phyloP scores from a whole-genome alignment of 257 asterid genomes.

The Solanum chilense region DNA sequence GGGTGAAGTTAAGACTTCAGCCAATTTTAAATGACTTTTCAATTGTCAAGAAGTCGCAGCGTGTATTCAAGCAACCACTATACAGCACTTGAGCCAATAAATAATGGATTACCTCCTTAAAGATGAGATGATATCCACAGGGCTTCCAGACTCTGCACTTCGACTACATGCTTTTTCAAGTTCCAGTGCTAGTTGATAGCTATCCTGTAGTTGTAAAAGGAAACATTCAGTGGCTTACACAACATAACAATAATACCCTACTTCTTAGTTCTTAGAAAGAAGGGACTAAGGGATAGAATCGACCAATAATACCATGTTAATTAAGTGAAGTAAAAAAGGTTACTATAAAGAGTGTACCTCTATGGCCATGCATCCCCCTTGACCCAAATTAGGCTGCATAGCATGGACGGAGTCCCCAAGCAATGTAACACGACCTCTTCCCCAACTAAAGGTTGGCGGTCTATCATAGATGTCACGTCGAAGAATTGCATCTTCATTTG shows the following conservation, averaged over 20 bases:
- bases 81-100: background rate
- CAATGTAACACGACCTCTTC: conserved; percentile 86
- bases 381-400: conserved; percentile 99
- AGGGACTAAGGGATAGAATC: background rate
- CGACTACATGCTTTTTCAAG: conserved; percentile 55
- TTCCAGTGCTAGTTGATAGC: conserved; percentile 84
- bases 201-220: conserved; percentile 40
- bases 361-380: conserved; percentile 99
- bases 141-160: conserved; percentile 36
- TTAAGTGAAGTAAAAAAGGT: background rate
- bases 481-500: conserved; percentile 85
- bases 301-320: background rate
- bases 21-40: background rate
- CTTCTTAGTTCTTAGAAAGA: background rate
- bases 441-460: conserved; percentile 67
- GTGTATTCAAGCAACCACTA: background rate
- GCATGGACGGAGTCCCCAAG: conserved; percentile 98
- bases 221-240: background rate
- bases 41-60: background rate
- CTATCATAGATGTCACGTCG: conserved; percentile 94
- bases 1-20: background rate
- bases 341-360: conserved; percentile 41
- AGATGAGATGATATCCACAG: conserved; percentile 54
- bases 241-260: background rate
- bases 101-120: conserved; percentile 34